Conservation (phyloP, 331 rosid species). For the Quercus lobata region DNA sequence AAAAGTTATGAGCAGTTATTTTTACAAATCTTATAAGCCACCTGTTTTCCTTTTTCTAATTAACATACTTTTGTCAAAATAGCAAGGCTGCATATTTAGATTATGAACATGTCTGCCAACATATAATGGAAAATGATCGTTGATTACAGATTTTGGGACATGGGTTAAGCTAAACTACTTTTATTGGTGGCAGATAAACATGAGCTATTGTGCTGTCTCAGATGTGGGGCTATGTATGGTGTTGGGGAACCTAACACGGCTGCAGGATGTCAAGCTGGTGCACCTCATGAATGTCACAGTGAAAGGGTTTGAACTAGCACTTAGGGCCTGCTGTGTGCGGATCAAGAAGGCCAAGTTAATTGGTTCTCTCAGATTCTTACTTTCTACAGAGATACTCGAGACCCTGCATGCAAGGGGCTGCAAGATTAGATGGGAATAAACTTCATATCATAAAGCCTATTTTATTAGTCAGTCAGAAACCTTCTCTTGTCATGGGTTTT, state of each 20-base stretch:
- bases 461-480: neutral
- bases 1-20: neutral
- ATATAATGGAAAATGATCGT: neutral
- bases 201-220: constrained; percentile 51
- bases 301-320: constrained; percentile 58
- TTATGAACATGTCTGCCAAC: neutral
- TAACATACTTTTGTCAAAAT: neutral
- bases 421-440: constrained; percentile 64
- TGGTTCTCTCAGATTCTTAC: constrained; percentile 38
- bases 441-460: neutral
- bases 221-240: constrained; percentile 53
- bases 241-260: constrained; percentile 56
- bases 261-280: constrained; percentile 64
- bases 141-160: neutral
- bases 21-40: neutral
- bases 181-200: constrained; percentile 50
- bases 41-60: neutral
- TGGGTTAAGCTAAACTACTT: constrained; percentile 9
- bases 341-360: constrained; percentile 56
- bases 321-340: constrained; percentile 43
- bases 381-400: constrained; percentile 46
- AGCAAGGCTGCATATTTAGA: neutral
- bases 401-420: constrained; percentile 45
- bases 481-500: neutral
- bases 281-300: constrained; percentile 38